Evolutionary conservation across 441 rosid species (phyloP).

Genomic region (Arabidopsis lyrata): DNA sequence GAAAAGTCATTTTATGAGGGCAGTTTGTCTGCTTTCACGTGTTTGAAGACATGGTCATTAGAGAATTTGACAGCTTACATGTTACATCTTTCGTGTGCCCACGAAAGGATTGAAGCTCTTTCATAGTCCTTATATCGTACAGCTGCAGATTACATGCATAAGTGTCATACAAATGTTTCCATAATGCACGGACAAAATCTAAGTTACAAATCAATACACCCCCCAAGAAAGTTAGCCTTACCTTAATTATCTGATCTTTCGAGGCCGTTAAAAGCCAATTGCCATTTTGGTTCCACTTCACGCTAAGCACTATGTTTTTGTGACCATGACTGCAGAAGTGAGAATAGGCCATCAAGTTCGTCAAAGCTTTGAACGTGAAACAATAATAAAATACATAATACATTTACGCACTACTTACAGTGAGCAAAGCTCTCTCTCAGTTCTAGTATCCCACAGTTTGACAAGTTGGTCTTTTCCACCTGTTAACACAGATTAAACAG

Average conservation of each 20-base stretch:
- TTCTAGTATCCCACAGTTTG: constrained; percentile 98
- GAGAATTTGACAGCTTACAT: constrained; percentile 57
- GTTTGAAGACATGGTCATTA: constrained; percentile 24
- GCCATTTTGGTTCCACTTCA: constrained; percentile 98
- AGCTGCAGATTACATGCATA: constrained; percentile 59
- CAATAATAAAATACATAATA: constrained; percentile 16
- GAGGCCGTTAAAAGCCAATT: constrained; percentile 95
- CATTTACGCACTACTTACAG: constrained; percentile 65
- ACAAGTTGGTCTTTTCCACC: constrained; percentile 98
- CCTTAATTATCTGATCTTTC: constrained; percentile 98
- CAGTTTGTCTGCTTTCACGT: constrained; percentile 12
- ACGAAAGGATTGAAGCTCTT: constrained; percentile 97
- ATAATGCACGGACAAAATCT: constrained; percentile 16
- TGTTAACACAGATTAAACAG: constrained; percentile 45
- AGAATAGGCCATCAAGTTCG: constrained; percentile 34
- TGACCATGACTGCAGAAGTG: constrained; percentile 89
- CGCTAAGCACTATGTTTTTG: constrained; percentile 94
- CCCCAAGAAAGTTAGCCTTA: constrained; percentile 38
- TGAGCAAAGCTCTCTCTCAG: constrained; percentile 90
- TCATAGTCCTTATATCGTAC: constrained; percentile 96
- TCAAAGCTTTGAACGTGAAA: constrained; percentile 15
- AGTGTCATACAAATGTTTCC: constrained; percentile 29
- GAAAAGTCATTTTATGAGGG: not conserved
- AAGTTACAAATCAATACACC: not conserved
- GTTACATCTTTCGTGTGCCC: constrained; percentile 94